Conservation (phyloP, 257 asterid genomes). For the Dorcoceras hygrometricum region DNA sequence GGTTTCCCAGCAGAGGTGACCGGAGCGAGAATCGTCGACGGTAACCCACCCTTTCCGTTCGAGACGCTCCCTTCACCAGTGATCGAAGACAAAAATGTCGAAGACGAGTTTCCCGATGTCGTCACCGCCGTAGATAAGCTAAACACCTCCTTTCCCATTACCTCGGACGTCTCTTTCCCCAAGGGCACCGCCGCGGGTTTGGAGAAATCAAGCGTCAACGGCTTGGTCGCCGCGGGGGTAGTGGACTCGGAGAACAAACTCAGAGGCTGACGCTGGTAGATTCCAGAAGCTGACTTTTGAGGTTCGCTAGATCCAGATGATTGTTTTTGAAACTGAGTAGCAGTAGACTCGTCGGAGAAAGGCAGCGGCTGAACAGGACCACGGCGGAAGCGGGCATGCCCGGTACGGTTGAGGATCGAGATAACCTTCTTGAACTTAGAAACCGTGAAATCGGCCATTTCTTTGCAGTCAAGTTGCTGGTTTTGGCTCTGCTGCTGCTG, state of each 20-base stretch:
- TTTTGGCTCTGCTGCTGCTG: conserved; percentile 26
- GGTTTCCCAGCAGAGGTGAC: conserved; percentile 53
- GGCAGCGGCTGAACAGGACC: conserved; percentile 48
- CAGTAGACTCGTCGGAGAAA: conserved; percentile 21
- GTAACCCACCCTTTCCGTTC: conserved; percentile 52
- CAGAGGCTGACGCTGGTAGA: conserved; percentile 30
- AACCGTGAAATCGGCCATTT: conserved; percentile 64
- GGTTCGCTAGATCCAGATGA: conserved; percentile 16
- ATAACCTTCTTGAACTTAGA: conserved; percentile 53
- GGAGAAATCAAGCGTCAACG: conserved; percentile 53
- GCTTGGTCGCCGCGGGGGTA: conserved; percentile 23
- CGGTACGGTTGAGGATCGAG: conserved; percentile 48
- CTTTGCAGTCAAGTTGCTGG: conserved; percentile 53
- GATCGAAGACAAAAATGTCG: conserved; percentile 54
- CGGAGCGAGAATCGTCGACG: conserved; percentile 36
- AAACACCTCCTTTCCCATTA: conserved; percentile 33
- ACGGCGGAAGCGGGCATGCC: conserved; percentile 87
- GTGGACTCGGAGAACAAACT: conserved; percentile 34
- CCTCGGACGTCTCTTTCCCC: conserved; percentile 25
- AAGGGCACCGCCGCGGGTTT: conserved; percentile 26
- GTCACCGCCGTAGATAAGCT: conserved; percentile 32
- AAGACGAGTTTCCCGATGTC: conserved; percentile 37
- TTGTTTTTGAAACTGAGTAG: conserved; percentile 15
- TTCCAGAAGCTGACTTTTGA: conserved; percentile 18
- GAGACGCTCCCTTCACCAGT: conserved; percentile 87